Evolutionary conservation across 140 eudicot species (phyloP).

Genomic region (Flaveria floridana): DNA sequence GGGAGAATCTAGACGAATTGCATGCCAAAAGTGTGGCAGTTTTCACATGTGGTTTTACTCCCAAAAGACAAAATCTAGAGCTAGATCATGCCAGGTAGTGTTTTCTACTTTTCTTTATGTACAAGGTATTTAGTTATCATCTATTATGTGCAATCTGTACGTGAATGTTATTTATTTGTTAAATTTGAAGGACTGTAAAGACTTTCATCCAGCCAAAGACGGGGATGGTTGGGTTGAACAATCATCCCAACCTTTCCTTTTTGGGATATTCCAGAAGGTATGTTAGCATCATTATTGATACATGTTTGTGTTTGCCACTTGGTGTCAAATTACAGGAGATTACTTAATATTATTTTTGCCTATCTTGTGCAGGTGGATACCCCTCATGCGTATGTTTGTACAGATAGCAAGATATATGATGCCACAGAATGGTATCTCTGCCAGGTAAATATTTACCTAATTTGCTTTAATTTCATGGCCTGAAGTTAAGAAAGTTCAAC

Average conservation of each 20-base stretch:
- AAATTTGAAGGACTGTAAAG: constrained; percentile 44
- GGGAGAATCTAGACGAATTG: constrained; percentile 76
- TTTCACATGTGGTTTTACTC: constrained; percentile 77
- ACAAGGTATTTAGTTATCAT: not conserved
- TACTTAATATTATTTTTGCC: not conserved
- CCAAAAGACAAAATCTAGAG: constrained; percentile 73
- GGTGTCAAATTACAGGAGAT: not conserved
- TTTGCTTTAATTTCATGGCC: not conserved
- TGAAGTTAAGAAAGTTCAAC: not conserved
- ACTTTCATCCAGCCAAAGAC: constrained; percentile 50
- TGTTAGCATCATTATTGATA: constrained; percentile 18
- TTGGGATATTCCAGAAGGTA: constrained; percentile 86
- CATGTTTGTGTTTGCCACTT: constrained; percentile 13
- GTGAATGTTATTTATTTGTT: not conserved
- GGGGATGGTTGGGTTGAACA: constrained; percentile 89
- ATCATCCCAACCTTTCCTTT: constrained; percentile 81
- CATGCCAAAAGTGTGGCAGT: constrained; percentile 80
- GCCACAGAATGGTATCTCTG: constrained; percentile 97
- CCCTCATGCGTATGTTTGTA: constrained; percentile 89
- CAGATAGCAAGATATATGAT: constrained; percentile 81
- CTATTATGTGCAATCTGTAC: not conserved
- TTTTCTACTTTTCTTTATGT: not conserved
- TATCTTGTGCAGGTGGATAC: constrained; percentile 65
- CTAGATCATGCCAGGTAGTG: constrained; percentile 96
- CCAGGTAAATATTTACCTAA: constrained; percentile 52